These are phyloP conservation scores for Anethum foeniculum DNA, from an alignment of 140 eudicot species.

Conservation along the genomic window DNA sequence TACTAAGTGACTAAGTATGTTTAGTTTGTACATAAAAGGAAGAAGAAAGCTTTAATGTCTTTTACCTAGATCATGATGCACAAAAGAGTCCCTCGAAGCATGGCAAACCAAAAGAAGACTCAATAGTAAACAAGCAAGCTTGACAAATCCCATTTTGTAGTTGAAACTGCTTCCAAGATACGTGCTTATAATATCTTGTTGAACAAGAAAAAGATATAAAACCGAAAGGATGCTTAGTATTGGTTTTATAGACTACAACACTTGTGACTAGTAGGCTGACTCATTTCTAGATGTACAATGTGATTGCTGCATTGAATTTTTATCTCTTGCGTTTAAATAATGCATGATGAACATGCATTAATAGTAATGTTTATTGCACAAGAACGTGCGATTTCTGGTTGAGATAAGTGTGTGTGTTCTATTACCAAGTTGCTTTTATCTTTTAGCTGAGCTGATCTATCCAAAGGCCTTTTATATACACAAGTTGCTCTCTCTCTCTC, in stretches of 20 bases:
- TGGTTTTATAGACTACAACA: slow-evolving; percentile 29
- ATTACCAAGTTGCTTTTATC: neutral
- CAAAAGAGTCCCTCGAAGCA: slow-evolving; percentile 21
- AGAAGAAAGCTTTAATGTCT: neutral
- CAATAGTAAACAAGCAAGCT: slow-evolving; percentile 16
- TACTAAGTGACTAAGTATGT: neutral
- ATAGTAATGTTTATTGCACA: neutral
- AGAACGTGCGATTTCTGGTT: neutral
- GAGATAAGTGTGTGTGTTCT: neutral
- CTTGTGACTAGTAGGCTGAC: neutral
- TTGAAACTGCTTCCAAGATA: neutral
- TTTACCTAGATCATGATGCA: slow-evolving; percentile 23
- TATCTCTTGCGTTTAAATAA: neutral
- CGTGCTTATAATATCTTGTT: neutral
- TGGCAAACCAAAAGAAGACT: slow-evolving; percentile 22
- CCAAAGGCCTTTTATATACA: neutral
- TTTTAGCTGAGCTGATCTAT: neutral
- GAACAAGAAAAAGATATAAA: neutral
- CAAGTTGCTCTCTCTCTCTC: neutral
- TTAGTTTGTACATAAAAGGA: neutral
- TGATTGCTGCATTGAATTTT: neutral
- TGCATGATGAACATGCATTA: neutral
- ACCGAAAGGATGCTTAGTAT: neutral
- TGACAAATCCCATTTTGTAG: slow-evolving; percentile 23
- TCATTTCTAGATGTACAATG: neutral